Evolutionary conservation across 1,139 yeast species (phyloP), one percentile per base, ranked within the genome.

Genomic region (Geotrichum phurueaensis): DNA sequence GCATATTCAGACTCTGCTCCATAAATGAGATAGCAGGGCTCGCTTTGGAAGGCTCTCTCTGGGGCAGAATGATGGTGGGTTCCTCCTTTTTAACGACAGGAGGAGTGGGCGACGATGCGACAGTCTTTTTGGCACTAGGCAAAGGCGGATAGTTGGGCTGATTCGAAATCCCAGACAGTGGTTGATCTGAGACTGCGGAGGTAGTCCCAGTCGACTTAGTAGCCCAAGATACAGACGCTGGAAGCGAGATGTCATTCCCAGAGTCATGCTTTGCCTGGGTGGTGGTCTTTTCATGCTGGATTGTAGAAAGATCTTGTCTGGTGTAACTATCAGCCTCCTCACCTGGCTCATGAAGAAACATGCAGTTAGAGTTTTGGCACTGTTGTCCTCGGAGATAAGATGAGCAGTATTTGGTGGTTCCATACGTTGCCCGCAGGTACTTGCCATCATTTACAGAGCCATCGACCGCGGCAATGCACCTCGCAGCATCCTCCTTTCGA

Each of bases 321-420:
- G 97, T 89, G 75, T 89, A 94, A 6, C 96, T 87, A 70, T 95
- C 99, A 1, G 98, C 98, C 73, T 95, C 99, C 77, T 95, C 99
- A 63, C 99, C 99, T 2, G 99, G 99, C 74, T 94, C 99, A 73
- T 94, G 99, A 69, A 94, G 80, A 71, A 94, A 94, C 99, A 95
- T 94, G 80, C 99, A 94, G 72, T 91, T 91, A 63, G 98, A 98
- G 75, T 94, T 94, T 62, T 97, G 99, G 76, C 99, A 94, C 25
- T 96, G 87, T 73, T 90, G 96, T 51, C 97, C 97, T 65, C 98
- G 83, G 66, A 94, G 79, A 72, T 95, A 94, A 1, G 96, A 87
- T 18, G 97, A 90, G 74, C 99, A 94, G 76, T 94, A 94, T 75
- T 95, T 94, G 15, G 99, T 94, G 3, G 99, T 95, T 70, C 99